phyloP scores from a whole-genome alignment of 768 basidiomycete genomes.

The Serendipita sp. region DNA sequence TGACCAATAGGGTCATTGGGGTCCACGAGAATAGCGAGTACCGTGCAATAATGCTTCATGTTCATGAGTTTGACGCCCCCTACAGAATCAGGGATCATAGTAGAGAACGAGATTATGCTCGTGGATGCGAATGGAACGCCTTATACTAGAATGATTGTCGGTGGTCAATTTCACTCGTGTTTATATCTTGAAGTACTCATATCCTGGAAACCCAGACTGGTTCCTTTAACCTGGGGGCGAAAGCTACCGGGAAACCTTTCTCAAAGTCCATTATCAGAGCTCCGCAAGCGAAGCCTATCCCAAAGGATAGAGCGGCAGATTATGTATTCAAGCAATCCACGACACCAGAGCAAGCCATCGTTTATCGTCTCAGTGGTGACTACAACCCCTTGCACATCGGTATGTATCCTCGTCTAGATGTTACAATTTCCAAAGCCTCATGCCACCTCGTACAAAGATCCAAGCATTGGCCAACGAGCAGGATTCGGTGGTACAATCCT shows the following conservation, averaged over 20 bases:
- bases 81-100: constrained; percentile 56
- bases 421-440: neutral
- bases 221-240: constrained; percentile 54
- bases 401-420: constrained; percentile 15
- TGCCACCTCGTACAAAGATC: constrained; percentile 30
- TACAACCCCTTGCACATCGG: constrained; percentile 68
- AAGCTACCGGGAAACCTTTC: constrained; percentile 44
- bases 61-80: neutral
- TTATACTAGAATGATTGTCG: constrained; percentile 48
- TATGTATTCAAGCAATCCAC: constrained; percentile 46
- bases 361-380: constrained; percentile 62
- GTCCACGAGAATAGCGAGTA: constrained; percentile 67
- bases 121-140: constrained; percentile 42
- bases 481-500: constrained; percentile 78
- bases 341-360: constrained; percentile 44
- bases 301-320: constrained; percentile 43
- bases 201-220: constrained; percentile 27
- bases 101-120: constrained; percentile 46
- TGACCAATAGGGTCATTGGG: constrained; percentile 46
- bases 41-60: neutral
- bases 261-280: constrained; percentile 43
- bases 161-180: constrained; percentile 9
- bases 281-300: constrained; percentile 42
- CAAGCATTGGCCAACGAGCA: constrained; percentile 46
- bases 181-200: neutral